Evolutionary conservation across 805 yeast species (phyloP), one percentile per base, ranked within the genome.

Genomic region (Pichia gijzeniarum): DNA sequence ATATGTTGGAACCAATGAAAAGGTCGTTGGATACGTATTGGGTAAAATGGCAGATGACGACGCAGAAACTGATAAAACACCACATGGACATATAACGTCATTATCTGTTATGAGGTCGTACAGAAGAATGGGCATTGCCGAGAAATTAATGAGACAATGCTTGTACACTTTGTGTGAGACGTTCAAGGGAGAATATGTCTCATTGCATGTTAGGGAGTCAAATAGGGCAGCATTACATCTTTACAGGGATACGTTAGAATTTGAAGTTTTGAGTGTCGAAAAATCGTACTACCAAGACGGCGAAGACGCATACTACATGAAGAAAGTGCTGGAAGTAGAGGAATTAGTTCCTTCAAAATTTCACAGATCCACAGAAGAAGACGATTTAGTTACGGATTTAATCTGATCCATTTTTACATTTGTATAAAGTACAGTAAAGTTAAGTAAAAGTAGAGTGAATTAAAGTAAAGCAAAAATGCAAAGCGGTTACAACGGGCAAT

Each of bases 261-360:
- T 93, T 62, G 90, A 84, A 62, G 93, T 87, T 36, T 71, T 84
- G 47, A 77, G 82, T 35, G 80, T 93, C 48, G 96, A 89, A 57
- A 82, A 78, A 52, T 76, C 84, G n/a, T 93, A 93, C 64, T 93
- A 93, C 58, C 96, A 90, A 43, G 97, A 93, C 65, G 95, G 95
- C 28, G 99, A 93, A 66, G 97, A 93, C 66, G 99, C 99, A 14
- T 91, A 90, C 63, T 84, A 93, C 35, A 93, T 93, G 99, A 80
- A 79, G 60, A 85, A 85, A 60, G 72, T 70, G 2, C 70, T 88
- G 53, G 69, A 69, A 18, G 59, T 80, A 38, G 80, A 81, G 14
- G 83, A 81, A 21, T 67, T 84, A 50, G 49, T 79, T 38, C 89
- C 91, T 19, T 72, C 76, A 47, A 63, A 64, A 36, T 75, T 74